Conservation (phyloP, 2,329 filamentous ascomycete species). For the Xylariaceae sp. region DNA sequence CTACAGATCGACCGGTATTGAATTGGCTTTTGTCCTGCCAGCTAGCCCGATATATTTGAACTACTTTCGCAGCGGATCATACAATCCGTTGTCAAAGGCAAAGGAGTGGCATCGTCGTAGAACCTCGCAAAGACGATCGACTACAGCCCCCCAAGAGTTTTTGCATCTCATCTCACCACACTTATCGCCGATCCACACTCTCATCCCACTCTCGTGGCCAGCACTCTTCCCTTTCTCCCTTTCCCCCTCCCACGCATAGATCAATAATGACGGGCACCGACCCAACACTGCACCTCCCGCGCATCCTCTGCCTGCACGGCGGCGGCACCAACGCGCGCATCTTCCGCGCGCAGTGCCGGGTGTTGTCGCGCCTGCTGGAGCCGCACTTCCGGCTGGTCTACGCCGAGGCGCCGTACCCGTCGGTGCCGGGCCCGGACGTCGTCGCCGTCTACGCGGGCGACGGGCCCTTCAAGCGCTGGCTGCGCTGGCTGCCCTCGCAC, state of each 20-base stretch:
- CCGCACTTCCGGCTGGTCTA: constrained; percentile 73
- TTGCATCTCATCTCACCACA: too few species aligned
- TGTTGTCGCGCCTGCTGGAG: constrained; percentile 51
- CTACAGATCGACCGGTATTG: too few species aligned
- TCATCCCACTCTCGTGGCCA: background rate
- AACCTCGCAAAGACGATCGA: too few species aligned
- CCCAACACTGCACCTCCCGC: constrained; percentile 53
- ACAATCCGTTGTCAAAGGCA: too few species aligned
- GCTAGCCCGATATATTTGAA: too few species aligned
- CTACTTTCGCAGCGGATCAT: too few species aligned
- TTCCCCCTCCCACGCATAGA: background rate
- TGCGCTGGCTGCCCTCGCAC: constrained; percentile 66
- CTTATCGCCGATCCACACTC: too few species aligned
- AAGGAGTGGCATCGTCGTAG: too few species aligned
- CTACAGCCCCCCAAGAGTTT: too few species aligned
- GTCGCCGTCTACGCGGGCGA: constrained; percentile 67
- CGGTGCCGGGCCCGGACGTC: constrained; percentile 66
- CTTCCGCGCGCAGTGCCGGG: constrained; percentile 72
- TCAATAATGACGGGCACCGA: constrained; percentile 18
- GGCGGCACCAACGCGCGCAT: constrained; percentile 75
- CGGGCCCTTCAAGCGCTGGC: constrained; percentile 68
- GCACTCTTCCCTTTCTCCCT: background rate
- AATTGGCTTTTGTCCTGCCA: too few species aligned
- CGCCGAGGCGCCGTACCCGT: constrained; percentile 71
- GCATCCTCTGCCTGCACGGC: constrained; percentile 82